phyloP scores from a whole-genome alignment of 2,329 filamentous ascomycete species.

The Seiridium unicorne region DNA sequence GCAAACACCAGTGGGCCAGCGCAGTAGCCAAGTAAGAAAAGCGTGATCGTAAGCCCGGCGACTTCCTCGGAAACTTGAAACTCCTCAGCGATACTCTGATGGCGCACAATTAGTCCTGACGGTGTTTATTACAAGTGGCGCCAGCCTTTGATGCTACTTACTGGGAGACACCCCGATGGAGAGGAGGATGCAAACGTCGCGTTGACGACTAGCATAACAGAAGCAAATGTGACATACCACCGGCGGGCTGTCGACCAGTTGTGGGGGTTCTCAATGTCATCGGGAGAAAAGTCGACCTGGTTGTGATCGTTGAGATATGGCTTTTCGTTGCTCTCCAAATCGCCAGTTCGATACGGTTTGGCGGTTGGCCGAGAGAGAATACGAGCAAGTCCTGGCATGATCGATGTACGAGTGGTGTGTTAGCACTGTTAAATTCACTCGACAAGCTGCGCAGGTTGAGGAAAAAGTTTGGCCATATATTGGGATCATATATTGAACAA shows the following conservation, averaged over 20 bases:
- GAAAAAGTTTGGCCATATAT: too few relatives aligned
- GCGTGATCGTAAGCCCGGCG: conserved; percentile 48
- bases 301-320: conserved; percentile 48
- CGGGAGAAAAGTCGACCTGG: conserved; percentile 47
- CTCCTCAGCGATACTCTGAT: conserved; percentile 36
- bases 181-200: conserved; percentile 51
- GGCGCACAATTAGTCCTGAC: not conserved
- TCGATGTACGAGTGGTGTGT: not conserved
- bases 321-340: conserved; percentile 24
- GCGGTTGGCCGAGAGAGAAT: conserved; percentile 49
- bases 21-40: conserved; percentile 57
- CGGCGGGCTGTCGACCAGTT: conserved; percentile 43
- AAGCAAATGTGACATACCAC: conserved; percentile 37
- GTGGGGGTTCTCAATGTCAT: conserved; percentile 49
- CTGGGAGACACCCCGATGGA: conserved; percentile 31
- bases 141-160: conserved; percentile 16
- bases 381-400: conserved; percentile 39
- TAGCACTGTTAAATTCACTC: too few relatives aligned
- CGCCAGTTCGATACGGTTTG: conserved; percentile 48
- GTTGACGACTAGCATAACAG: conserved; percentile 50
- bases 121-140: not conserved
- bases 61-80: conserved; percentile 47
- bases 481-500: too few relatives aligned
- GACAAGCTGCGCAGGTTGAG: too few relatives aligned
- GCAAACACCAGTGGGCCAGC: conserved; percentile 58